These are phyloP conservation scores for Acanthamoeba royreba DNA, from an alignment of 208 protist species.

Conservation along the genomic window DNA sequence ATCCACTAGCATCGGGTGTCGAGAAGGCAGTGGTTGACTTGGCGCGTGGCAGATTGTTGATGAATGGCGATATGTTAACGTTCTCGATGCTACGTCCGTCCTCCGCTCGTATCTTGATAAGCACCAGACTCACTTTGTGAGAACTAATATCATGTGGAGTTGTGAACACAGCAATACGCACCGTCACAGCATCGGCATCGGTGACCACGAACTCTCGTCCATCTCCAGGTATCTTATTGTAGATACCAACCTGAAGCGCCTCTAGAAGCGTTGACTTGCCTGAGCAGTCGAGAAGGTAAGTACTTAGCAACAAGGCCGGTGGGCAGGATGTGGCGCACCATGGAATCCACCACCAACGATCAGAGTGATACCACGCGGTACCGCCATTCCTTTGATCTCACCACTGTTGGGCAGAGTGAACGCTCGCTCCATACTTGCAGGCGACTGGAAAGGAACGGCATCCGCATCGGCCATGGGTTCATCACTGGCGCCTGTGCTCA, in stretches of 20 bases:
- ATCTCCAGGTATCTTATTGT: slow-evolving; percentile 92
- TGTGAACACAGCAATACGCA: background rate
- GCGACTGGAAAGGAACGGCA: slow-evolving; percentile 83
- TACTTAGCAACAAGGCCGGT: background rate
- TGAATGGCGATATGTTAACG: slow-evolving; percentile 92
- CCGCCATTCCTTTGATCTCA: slow-evolving; percentile 84
- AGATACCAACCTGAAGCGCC: slow-evolving; percentile 90
- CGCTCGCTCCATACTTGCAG: slow-evolving; percentile 72
- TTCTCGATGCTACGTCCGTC: slow-evolving; percentile 86
- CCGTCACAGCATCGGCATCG: slow-evolving; percentile 69
- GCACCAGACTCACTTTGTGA: background rate
- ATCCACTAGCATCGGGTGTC: slow-evolving; percentile 80
- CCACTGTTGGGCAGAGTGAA: slow-evolving; percentile 83
- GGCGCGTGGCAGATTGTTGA: slow-evolving; percentile 86
- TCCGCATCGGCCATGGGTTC: slow-evolving; percentile 73
- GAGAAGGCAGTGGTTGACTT: slow-evolving; percentile 76
- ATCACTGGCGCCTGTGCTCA: slow-evolving; percentile 70
- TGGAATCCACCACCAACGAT: slow-evolving; percentile 94
- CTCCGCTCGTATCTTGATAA: slow-evolving; percentile 87
- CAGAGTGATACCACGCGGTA: slow-evolving; percentile 89
- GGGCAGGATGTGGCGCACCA: slow-evolving; percentile 42
- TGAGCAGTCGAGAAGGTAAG: background rate
- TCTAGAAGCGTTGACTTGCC: slow-evolving; percentile 91
- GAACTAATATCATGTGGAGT: background rate
- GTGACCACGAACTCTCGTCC: slow-evolving; percentile 88